phyloP scores from a whole-genome alignment of 768 basidiomycete genomes.

The Kwoniella bestiolae region DNA sequence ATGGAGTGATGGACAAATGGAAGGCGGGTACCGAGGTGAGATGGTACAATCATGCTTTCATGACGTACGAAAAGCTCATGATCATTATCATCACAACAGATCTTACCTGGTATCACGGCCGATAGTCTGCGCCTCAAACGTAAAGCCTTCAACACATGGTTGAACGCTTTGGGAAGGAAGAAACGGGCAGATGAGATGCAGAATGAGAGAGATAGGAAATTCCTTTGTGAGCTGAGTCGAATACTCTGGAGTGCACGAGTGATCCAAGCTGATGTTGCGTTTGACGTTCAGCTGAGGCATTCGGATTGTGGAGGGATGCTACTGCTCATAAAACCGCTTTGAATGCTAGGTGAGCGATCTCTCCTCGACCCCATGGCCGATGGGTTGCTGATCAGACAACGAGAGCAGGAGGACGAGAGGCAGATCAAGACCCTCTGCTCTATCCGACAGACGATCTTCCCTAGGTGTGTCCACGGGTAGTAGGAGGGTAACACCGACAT shows the following conservation, averaged over 20 bases:
- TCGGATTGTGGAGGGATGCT: constrained; percentile 30
- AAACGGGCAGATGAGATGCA: constrained; percentile 8
- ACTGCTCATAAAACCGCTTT: constrained; percentile 13
- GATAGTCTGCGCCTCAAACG: constrained; percentile 17
- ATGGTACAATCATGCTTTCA: too few relatives aligned
- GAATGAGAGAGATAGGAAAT: constrained; percentile 6
- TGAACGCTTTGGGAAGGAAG: constrained; percentile 10
- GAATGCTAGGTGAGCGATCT: constrained; percentile 17
- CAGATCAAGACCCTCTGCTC: constrained; percentile 15
- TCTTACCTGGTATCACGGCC: constrained; percentile 23
- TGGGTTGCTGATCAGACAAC: background rate
- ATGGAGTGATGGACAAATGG: constrained; percentile 49
- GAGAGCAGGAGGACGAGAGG: constrained; percentile 22
- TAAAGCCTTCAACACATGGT: constrained; percentile 3
- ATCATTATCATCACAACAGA: constrained; percentile 9
- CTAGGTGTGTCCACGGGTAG: background rate
- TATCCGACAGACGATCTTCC: constrained; percentile 3
- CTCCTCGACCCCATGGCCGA: background rate
- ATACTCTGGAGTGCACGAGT: too few relatives aligned
- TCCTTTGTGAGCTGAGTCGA: constrained; percentile 22
- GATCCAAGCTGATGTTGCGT: constrained; percentile 10
- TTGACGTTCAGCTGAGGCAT: constrained; percentile 19
- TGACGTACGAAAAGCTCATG: too few relatives aligned
- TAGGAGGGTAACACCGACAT: constrained; percentile 12
- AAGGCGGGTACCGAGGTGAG: constrained; percentile 28